A percentile compares a stretch with the other conserved stretches of the same genome.
These are phyloP conservation scores for Cyathus striatus DNA, from an alignment of 768 basidiomycete species.

Conservation along the genomic window DNA sequence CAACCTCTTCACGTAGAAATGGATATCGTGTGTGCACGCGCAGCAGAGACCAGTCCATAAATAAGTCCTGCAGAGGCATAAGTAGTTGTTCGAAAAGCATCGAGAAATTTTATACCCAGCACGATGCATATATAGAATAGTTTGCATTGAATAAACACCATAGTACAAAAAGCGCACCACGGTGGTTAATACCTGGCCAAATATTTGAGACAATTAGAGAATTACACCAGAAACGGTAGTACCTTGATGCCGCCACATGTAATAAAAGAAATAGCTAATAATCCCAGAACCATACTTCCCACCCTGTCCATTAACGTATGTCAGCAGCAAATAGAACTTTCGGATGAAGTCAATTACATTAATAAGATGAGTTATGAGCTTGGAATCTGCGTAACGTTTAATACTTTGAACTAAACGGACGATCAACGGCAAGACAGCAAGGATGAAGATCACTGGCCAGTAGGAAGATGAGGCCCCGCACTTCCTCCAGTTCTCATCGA, in stretches of 20 bases:
- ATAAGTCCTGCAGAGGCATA: slow-evolving; percentile 51
- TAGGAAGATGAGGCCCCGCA: slow-evolving; percentile 36
- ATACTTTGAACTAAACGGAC: slow-evolving; percentile 83
- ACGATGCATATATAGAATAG: slow-evolving; percentile 64
- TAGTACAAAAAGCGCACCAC: slow-evolving; percentile 50
- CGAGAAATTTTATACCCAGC: slow-evolving; percentile 60
- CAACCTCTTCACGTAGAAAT: slow-evolving; percentile 68
- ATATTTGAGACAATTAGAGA: background rate
- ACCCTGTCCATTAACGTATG: slow-evolving; percentile 40
- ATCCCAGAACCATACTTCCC: slow-evolving; percentile 81
- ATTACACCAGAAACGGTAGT: slow-evolving; percentile 11
- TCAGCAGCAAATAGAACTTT: slow-evolving; percentile 1
- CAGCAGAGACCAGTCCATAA: slow-evolving; percentile 91
- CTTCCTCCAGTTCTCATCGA: slow-evolving; percentile 42
- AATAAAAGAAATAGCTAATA: slow-evolving; percentile 62
- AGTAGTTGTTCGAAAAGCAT: background rate
- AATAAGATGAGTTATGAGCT: slow-evolving; percentile 70
- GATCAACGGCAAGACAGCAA: slow-evolving; percentile 64
- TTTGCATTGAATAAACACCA: slow-evolving; percentile 64
- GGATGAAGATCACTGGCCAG: slow-evolving; percentile 61
- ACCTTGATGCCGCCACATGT: slow-evolving; percentile 72
- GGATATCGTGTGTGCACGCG: slow-evolving; percentile 48
- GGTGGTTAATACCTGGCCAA: slow-evolving; percentile 18
- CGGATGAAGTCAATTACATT: slow-evolving; percentile 54
- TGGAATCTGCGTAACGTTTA: slow-evolving; percentile 81